Percentiles rank a stretch among this genome's conserved stretches.
phyloP scores from a whole-genome alignment of 371 early-diverging fungal species.

The Mucor racemosus region DNA sequence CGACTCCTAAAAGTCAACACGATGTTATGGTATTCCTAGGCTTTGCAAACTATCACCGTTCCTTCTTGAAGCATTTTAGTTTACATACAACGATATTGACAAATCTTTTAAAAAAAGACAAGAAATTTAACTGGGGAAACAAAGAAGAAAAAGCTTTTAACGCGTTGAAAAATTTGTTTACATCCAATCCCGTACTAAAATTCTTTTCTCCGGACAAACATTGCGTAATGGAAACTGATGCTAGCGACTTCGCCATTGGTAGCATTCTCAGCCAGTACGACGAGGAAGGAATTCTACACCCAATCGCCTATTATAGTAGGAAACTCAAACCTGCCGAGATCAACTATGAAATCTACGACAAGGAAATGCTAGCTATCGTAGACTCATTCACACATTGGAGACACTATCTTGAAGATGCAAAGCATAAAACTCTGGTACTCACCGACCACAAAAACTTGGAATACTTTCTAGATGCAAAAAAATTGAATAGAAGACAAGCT shows the following conservation, averaged over 20 bases:
- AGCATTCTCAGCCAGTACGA: constrained; percentile 47
- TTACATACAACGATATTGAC: too few relatives aligned
- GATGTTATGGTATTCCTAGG: too few relatives aligned
- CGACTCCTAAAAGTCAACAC: too few relatives aligned
- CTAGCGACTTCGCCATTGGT: constrained; percentile 52
- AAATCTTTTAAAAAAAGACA: constrained; percentile 35
- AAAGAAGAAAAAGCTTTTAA: constrained; percentile 42
- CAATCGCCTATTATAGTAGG: constrained; percentile 46
- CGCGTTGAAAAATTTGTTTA: constrained; percentile 39
- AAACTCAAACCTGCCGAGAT: constrained; percentile 36
- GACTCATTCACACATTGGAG: constrained; percentile 47
- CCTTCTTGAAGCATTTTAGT: constrained; percentile 46
- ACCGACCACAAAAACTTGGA: constrained; percentile 59
- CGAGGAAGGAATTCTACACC: constrained; percentile 28
- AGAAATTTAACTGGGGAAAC: constrained; percentile 34
- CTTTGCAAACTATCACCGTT: constrained; percentile 47
- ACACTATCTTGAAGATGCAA: constrained; percentile 44
- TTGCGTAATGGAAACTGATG: constrained; percentile 53
- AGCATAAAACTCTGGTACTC: constrained; percentile 31
- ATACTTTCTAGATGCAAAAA: constrained; percentile 33
- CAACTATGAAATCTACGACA: constrained; percentile 44
- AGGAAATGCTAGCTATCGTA: constrained; percentile 48
- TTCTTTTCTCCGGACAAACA: constrained; percentile 34
- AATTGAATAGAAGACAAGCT: constrained; percentile 42
- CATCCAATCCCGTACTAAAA: constrained; percentile 30